Base-by-base conservation (phyloP, 495 filamentous ascomycete genomes). In the Hypoxylon lienhwacheense region DNA sequence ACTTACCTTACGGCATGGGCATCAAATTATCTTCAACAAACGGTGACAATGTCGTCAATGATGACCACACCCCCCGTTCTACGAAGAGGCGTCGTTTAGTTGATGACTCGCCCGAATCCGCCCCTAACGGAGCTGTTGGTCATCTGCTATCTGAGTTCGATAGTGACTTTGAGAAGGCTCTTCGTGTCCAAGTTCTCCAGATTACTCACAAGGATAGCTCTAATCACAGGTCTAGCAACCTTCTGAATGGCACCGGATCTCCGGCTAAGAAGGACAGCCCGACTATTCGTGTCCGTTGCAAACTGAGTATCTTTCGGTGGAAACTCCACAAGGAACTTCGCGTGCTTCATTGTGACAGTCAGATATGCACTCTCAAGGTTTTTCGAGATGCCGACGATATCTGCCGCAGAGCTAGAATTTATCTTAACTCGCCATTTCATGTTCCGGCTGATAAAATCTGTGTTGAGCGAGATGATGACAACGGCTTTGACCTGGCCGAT, bases 111-210 rank as follows among this genome's bases (percentile, higher is more conserved):
- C 49, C 59, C 7, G 56, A 65, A 28, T 41, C 46, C 40, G 37
- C 55, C 14, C 58, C 51, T 3, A 50, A 63, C 48, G 48, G 66
- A 36, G 47, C 50, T 12, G 51, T 65, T 10, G 34, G 59, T 11
- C 63, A 64, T 3, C 53, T 75, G 33, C 44, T 69, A n/a, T 49
- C 63, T 22, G 55, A 65, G 16, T 53, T 39, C 3, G 47, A 65
- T n/a, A 41, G 48, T 12, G 64, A 73, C 35, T 63, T 66, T 41
- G 64, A 69, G n/a, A 60, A 65, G 29, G 63, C 69, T 5, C 66
- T 81, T 24, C 72, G 72, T 19, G 70, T 81, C 37, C 73, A 80
- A 44, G 53, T 78, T 32, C 66, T 74, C 43, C 74, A 74, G 46
- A 74, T 79, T 45, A 68, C 54, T 21, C 74, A 75, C 68, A 72